These are phyloP conservation scores for Sherardia arvensis DNA, from an alignment of 257 asterid species.

Conservation along the genomic window DNA sequence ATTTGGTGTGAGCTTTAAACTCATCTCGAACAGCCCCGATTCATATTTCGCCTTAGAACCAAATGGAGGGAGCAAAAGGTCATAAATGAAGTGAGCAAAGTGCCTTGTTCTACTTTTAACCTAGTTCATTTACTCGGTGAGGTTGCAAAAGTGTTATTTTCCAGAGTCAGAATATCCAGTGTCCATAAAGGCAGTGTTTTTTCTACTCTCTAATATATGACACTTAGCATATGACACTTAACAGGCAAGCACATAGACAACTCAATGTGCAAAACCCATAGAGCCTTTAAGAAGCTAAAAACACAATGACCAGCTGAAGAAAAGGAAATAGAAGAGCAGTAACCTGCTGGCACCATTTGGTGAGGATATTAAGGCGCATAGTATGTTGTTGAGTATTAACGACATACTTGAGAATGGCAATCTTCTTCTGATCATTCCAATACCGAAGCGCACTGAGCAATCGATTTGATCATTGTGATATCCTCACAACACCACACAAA, in stretches of 20 bases:
- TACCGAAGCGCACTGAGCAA: constrained; percentile 47
- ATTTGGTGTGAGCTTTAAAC: constrained; percentile 41
- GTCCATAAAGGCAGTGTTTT: no score
- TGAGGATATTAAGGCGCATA: constrained; percentile 94
- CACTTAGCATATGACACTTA: no score
- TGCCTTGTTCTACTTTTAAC: neutral
- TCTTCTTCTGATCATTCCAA: constrained; percentile 84
- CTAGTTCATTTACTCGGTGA: neutral
- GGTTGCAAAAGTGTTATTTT: no score
- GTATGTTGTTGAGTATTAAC: constrained; percentile 95
- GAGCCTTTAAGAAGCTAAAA: neutral
- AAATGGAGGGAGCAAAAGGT: constrained; percentile 19
- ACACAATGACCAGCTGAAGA: neutral
- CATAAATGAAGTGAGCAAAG: neutral
- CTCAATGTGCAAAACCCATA: no score
- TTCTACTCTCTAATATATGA: no score
- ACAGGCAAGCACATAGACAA: neutral
- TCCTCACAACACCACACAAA: neutral
- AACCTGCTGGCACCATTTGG: constrained; percentile 99
- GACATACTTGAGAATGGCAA: constrained; percentile 76
- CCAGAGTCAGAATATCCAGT: neutral
- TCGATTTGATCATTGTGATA: constrained; percentile 83
- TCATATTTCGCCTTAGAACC: constrained; percentile 48
- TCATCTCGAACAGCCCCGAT: constrained; percentile 61
- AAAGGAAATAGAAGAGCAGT: neutral